A percentile compares a stretch with the other conserved stretches of the same genome.
Conservation (phyloP, 1,284 basidiomycete genomes). For the Chiua sp. region DNA sequence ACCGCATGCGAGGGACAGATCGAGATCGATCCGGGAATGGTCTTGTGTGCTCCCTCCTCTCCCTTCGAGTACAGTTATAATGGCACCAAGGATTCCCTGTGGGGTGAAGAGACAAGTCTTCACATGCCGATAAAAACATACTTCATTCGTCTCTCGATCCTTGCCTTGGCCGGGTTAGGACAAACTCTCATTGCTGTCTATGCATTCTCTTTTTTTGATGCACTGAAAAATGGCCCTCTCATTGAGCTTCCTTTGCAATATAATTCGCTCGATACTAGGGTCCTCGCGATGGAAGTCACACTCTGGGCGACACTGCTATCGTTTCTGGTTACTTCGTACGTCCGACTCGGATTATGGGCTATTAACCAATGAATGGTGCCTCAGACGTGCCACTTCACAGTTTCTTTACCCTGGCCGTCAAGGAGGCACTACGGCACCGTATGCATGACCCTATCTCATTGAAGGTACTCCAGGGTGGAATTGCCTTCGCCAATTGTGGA, state of each 20-base stretch:
- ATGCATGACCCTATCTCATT: constrained; percentile 11
- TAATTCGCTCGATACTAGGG: background rate
- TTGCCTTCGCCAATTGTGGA: constrained; percentile 2
- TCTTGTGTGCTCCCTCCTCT: too few relatives aligned
- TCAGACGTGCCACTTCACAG: background rate
- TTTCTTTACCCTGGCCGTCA: constrained; percentile 7
- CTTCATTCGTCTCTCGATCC: too few relatives aligned
- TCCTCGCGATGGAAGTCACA: constrained; percentile 2
- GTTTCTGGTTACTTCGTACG: constrained; percentile 1
- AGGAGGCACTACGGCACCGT: constrained; percentile 6
- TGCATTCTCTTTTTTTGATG: too few relatives aligned
- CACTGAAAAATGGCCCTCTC: background rate
- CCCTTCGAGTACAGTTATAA: too few relatives aligned
- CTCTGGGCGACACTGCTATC: constrained; percentile 11
- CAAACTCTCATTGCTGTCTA: too few relatives aligned
- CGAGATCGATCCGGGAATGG: too few relatives aligned
- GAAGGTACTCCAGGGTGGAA: background rate
- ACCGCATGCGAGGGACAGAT: too few relatives aligned
- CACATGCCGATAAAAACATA: too few relatives aligned
- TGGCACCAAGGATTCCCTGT: too few relatives aligned
- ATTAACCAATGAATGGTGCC: background rate
- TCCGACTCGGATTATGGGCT: background rate
- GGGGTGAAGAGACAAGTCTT: too few relatives aligned
- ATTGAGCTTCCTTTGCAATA: background rate
- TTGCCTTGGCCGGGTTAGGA: too few relatives aligned